Base-by-base conservation (phyloP, 2,329 filamentous ascomycete genomes). In the Colletotrichum tofieldiae region DNA sequence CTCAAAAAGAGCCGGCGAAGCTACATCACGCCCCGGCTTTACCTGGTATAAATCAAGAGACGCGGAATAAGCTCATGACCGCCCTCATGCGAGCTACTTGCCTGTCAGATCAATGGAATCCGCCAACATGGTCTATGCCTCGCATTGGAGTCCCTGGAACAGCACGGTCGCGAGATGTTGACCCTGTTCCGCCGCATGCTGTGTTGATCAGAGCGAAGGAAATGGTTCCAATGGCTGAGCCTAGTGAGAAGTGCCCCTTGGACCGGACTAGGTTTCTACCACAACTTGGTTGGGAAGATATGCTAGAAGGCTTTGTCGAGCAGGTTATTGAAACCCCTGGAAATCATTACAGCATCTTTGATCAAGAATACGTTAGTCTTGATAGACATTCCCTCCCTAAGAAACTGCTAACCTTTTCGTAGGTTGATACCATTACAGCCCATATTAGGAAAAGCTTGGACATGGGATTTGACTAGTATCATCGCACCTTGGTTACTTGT, bases 71-170 rank as follows among this genome's bases (percentile, higher is more conserved):
- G 56, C 58, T 71, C 8, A 71, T 71, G 68, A 71, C 68, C 0
- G 68, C 68, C 3, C 64, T 71, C 5, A 71, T 71, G 68, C 65
- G 68, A 18, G 68, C 68, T 5, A 71, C 68, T 5, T 71, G 64
- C 7, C 49, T 71, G 6, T 67, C 68, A 1, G 68, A 71, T 43
- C 68, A 62, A 26, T 71, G 68, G 68, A 64, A 67, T 0, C 68
- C 64, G 6, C 68, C 68, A 0, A 0, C 11, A 11, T 71, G 68
- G 68, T 51, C 56, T 0, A 49, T 67, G 56, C 58, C 56, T 23
- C 60, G 64, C 5, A 32, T 56, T 2, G 56, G 63, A 12, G 49
- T 67, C 5, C 51, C 56, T 7, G 63, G 68, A 5, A 61, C 64
- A 7, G 56, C 68, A 14, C 39, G 63, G 2, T 71, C 56, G 5